Conservation (phyloP, 345 rosid genomes). For the Citropsis articulata region DNA sequence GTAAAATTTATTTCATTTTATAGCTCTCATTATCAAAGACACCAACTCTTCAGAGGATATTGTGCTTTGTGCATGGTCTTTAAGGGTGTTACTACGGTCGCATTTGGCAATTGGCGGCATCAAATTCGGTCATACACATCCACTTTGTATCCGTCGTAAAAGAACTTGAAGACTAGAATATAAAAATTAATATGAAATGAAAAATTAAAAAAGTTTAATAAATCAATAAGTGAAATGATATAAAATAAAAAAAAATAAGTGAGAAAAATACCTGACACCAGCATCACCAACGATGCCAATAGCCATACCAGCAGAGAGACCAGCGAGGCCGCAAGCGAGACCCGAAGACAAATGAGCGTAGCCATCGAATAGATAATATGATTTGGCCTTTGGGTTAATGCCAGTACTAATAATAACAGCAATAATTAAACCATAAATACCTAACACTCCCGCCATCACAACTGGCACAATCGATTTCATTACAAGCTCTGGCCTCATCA, state of each 20-base stretch:
- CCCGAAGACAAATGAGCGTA: slow-evolving; percentile 68
- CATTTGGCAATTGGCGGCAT: background rate
- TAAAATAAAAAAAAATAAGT: background rate
- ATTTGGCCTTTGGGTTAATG: slow-evolving; percentile 78
- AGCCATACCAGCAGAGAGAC: slow-evolving; percentile 61
- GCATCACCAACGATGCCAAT: slow-evolving; percentile 63
- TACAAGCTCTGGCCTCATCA: slow-evolving; percentile 87
- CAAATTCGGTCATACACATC: background rate
- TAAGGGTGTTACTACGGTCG: background rate
- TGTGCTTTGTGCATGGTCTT: background rate
- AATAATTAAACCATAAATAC: slow-evolving; percentile 78
- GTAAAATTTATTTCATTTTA: background rate
- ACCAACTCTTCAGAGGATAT: background rate
- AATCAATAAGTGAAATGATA: background rate
- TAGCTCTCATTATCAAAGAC: background rate
- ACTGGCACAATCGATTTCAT: slow-evolving; percentile 89
- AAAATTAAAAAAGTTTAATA: background rate
- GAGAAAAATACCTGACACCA: slow-evolving; percentile 43
- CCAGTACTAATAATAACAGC: slow-evolving; percentile 86
- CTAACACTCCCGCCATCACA: slow-evolving; percentile 86
- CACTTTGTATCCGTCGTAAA: too few species aligned
- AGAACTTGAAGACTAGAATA: background rate
- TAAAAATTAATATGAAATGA: background rate
- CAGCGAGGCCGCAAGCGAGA: slow-evolving; percentile 53
- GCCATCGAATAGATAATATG: slow-evolving; percentile 77